Percentiles rank a stretch among this genome's conserved stretches.
phyloP scores from a whole-genome alignment of 2,329 filamentous ascomycete species.

The Curvularia sp. region DNA sequence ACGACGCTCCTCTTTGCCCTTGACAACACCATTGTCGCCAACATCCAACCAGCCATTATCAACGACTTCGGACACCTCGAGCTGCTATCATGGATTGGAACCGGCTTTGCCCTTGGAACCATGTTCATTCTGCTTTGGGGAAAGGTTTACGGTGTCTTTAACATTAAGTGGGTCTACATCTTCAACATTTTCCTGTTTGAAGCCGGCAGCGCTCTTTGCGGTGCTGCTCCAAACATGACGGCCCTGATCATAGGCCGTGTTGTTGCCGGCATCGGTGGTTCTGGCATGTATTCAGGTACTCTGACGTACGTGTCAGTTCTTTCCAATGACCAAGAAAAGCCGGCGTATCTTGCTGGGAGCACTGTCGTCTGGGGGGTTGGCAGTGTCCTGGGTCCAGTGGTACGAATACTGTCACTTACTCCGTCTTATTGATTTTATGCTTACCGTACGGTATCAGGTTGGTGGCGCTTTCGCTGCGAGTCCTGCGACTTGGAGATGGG shows the following conservation, averaged over 20 bases:
- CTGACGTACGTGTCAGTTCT: conserved; percentile 33
- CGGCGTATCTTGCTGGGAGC: conserved; percentile 44
- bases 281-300: conserved; percentile 48
- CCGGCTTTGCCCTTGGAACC: conserved; percentile 40
- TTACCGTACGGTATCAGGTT: conserved; percentile 11
- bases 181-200: conserved; percentile 26
- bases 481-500: conserved; percentile 42
- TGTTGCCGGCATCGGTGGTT: conserved; percentile 55
- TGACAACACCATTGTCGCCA: conserved; percentile 39
- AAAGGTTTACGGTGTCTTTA: conserved; percentile 53
- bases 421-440: not conserved
- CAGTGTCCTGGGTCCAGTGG: conserved; percentile 42
- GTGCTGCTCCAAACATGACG: conserved; percentile 40
- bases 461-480: conserved; percentile 39
- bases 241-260: conserved; percentile 53
- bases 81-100: conserved; percentile 35
- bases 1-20: conserved; percentile 27
- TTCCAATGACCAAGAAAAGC: conserved; percentile 31
- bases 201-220: conserved; percentile 48
- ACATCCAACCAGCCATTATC: conserved; percentile 39
- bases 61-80: conserved; percentile 36
- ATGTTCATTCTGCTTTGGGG: conserved; percentile 30
- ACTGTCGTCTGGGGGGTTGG: conserved; percentile 54
- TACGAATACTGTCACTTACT: not conserved
- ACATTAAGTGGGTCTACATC: conserved; percentile 52